Evolutionary conservation across 192 early-diverging fungal genomes (phyloP).

Genomic region (Backusella parvicylindrica): DNA sequence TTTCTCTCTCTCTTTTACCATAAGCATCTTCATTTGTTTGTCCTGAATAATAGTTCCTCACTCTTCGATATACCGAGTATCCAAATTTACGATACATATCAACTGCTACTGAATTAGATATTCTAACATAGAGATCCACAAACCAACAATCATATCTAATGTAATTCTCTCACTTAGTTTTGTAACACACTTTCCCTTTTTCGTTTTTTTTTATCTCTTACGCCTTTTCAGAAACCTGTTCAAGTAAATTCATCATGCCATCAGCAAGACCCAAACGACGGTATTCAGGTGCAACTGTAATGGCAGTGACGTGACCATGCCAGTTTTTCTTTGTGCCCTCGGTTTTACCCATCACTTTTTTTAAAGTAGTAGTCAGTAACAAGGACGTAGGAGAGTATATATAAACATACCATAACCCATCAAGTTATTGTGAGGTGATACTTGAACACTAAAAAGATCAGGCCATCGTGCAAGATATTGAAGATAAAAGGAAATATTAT

Average conservation of each 20-base stretch:
- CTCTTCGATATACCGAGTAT: conserved; percentile 86
- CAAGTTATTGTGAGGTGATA: conserved; percentile 58
- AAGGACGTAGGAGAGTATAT: not conserved
- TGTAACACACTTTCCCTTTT: too few relatives aligned
- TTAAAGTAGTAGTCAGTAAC: not conserved
- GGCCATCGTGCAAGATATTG: conserved; percentile 93
- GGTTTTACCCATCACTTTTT: conserved; percentile 88
- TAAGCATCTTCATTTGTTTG: conserved; percentile 82
- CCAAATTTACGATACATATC: conserved; percentile 91
- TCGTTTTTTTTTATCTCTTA: conserved; percentile 22
- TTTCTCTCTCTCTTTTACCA: conserved; percentile 43
- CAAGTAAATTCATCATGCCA: conserved; percentile 85
- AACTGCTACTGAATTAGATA: conserved; percentile 89
- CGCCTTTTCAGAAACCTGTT: conserved; percentile 87
- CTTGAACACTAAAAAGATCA: conserved; percentile 85
- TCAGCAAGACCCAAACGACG: conserved; percentile 88
- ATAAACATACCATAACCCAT: conserved; percentile 81
- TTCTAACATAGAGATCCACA: conserved; percentile 95
- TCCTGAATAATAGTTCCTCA: conserved; percentile 81
- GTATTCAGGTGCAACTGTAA: conserved; percentile 95
- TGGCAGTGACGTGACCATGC: conserved; percentile 98
- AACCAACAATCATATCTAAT: conserved; percentile 79
- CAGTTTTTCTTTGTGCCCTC: conserved; percentile 85
- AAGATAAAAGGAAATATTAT: conserved; percentile 93
- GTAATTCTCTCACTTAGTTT: not conserved